Base-by-base conservation (phyloP, 1,139 yeast species). In the Sugiyamaella novakii region DNA sequence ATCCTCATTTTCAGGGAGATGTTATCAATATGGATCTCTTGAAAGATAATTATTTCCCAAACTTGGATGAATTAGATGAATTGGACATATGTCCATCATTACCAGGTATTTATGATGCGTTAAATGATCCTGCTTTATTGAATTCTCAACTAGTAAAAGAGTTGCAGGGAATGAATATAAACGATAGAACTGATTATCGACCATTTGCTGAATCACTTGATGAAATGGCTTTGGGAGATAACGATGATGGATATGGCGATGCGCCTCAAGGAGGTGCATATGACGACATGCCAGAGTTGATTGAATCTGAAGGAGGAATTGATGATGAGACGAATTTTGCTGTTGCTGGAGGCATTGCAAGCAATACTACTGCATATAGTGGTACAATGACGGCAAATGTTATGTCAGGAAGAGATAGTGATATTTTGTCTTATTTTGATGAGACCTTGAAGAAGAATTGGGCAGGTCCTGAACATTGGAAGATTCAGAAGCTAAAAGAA, bases 401-500 rank as follows among this genome's bases (percentile, higher is more conserved):
- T 19, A 42, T 42, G 46, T 29, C 47, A 1, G 42, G 47, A 11
- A 37, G 44, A 40, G 47, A 36, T 12, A 30, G 25, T 50, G 88
- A 84, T 58, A 72, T 87, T 47, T 81, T 88, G 82, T 82, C 87
- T 0, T 86, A 86, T 63, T 87, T 87, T 65, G 95, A 87, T 62
- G 82, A 80, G 53, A 76, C 79, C 14, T 70, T 87, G 69, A 80
- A 76, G 54, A 75, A 78, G 40, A 83, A 80, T 63, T 88, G 96
- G 96, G 78, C 95, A 37, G 96, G 96, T 6, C 92, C 96, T 4
- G 94, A 87, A 55, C 94, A 88, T 67, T 92, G 98, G 98, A 86
- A 85, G 67, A 87, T 91, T 8, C 72, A 78, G 37, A 79, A 81
- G 22, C 72, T 85, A 50, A 83, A 76, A 58, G 69, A 67, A 25